phyloP scores from a whole-genome alignment of 2,329 filamentous ascomycete species.

The Acrodontium crateriforme region DNA sequence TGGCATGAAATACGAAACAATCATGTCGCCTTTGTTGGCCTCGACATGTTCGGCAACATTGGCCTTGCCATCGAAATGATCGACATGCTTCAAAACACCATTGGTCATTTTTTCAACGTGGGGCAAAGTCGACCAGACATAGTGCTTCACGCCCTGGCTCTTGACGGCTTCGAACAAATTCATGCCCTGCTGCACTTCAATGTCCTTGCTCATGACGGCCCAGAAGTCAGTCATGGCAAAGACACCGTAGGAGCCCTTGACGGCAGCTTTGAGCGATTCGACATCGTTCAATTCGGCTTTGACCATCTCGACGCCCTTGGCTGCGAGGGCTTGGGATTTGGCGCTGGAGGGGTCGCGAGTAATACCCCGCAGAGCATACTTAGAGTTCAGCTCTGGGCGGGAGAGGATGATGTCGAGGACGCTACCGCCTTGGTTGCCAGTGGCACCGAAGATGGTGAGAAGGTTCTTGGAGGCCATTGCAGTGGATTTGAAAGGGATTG shows the following conservation, averaged over 20 bases:
- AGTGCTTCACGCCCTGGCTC: conserved; percentile 21
- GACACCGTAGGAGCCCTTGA: conserved; percentile 35
- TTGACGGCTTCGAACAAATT: conserved; percentile 21
- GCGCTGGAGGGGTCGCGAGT: conserved; percentile 36
- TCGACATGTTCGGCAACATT: conserved; percentile 22
- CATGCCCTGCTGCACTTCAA: conserved; percentile 21
- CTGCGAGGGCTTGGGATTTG: conserved; percentile 31
- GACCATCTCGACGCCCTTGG: conserved; percentile 38
- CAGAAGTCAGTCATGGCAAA: conserved; percentile 42
- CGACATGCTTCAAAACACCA: conserved; percentile 18
- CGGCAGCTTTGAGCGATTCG: conserved; percentile 29
- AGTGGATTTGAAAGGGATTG: too few species aligned
- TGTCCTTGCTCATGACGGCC: conserved; percentile 23
- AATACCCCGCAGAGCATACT: conserved; percentile 41
- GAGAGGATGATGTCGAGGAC: conserved; percentile 34
- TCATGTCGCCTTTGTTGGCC: conserved; percentile 13
- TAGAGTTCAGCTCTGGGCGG: conserved; percentile 30
- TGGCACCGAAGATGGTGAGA: conserved; percentile 45
- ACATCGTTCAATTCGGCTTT: conserved; percentile 39
- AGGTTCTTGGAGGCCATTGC: conserved; percentile 25
- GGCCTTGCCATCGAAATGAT: conserved; percentile 27
- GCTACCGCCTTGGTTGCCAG: conserved; percentile 47
- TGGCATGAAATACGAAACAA: conserved; percentile 15
- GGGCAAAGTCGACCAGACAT: conserved; percentile 25
- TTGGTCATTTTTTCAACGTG: conserved; percentile 17